Base-by-base conservation (phyloP, 2,329 filamentous ascomycete genomes). In the Diaporthe australafricana region DNA sequence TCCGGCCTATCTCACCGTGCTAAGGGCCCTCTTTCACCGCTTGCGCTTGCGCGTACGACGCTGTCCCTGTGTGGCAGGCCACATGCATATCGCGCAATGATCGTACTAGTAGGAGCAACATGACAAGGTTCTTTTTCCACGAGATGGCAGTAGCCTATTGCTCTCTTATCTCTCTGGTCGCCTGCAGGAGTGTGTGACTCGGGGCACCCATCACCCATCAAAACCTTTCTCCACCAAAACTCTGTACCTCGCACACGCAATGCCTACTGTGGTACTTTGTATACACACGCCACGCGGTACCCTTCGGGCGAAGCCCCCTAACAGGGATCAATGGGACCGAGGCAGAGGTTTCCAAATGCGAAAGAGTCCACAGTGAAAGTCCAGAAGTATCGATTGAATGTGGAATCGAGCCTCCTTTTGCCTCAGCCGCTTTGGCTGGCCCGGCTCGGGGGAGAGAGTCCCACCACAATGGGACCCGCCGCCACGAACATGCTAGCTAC, bases 401-500 rank as follows among this genome's bases (percentile, higher is more conserved):
- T 60, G 66, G 53, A 50, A 69, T 60, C 45, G 9, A 57, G 52
- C 42, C 42, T 47, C 66, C 53, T 57, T 60, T 69, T 60, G 66
- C 53, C 40, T 50, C 52, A 69, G 66, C 38, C 66, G 66, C 66
- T 50, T 22, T 50, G 60, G 60, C 60, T 65, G 60, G 60, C 60
- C 38, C 60, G 14, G 53, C 50, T 16, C n/a, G 53, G 66, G 66
- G 42, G 12, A n/a, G n/a, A 27, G 8, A 67, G 47, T 69, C 30
- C 53, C 66, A 69, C 66, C 42, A 40, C 20, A 45, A 35, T 60
- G 66, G 66, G 53, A 14, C 66, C 66, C 42, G 38, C 53, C 42
- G 27, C 66, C 66, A 50, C 66, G 30, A 48, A 57, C 40, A 68
- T 48, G 66, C 66, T 68, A 68, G 66, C 66, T 38, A 47, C 40